Percentiles rank a stretch among this genome's conserved stretches.
Conservation (phyloP, 768 basidiomycete species). For the Mycena rosella region DNA sequence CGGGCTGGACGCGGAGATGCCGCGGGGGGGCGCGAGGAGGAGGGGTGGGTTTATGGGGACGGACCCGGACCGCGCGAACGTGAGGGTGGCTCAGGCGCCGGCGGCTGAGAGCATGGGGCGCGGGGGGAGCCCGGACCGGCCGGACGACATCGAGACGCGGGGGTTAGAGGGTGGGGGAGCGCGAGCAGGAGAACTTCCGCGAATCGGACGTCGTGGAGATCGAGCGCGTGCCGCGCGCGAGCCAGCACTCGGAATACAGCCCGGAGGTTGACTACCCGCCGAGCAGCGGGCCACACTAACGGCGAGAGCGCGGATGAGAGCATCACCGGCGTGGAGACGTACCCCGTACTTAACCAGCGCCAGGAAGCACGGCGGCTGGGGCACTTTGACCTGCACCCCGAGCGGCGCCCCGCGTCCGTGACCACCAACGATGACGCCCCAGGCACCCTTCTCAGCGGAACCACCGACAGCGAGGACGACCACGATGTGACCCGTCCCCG, state of each 20-base stretch:
- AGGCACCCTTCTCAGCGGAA: constrained; percentile 52
- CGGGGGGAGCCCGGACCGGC: constrained; percentile 28
- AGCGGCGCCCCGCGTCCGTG: constrained; percentile 61
- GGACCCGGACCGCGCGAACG: constrained; percentile 80
- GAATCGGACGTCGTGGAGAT: constrained; percentile 66
- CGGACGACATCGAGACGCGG: constrained; percentile 47
- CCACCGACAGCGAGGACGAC: constrained; percentile 49
- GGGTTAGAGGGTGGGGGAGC: constrained; percentile 48
- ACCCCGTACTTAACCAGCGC: constrained; percentile 43
- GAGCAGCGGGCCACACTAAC: not conserved
- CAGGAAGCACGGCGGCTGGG: constrained; percentile 61
- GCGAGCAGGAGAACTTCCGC: too few relatives aligned
- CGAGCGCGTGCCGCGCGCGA: constrained; percentile 58
- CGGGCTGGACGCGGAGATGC: constrained; percentile 64
- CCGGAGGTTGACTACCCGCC: constrained; percentile 32
- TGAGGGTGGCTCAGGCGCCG: constrained; percentile 80
- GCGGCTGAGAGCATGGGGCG: constrained; percentile 56
- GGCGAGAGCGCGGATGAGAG: constrained; percentile 15
- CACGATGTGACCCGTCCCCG: constrained; percentile 8
- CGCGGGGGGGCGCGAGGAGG: constrained; percentile 44
- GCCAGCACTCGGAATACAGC: constrained; percentile 35
- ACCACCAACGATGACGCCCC: constrained; percentile 49
- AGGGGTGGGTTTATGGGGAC: constrained; percentile 45
- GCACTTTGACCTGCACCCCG: constrained; percentile 86
- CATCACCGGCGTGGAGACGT: constrained; percentile 24